These are phyloP conservation scores for Alternaria solani DNA, from an alignment of 2,329 filamentous ascomycete species.

Conservation along the genomic window DNA sequence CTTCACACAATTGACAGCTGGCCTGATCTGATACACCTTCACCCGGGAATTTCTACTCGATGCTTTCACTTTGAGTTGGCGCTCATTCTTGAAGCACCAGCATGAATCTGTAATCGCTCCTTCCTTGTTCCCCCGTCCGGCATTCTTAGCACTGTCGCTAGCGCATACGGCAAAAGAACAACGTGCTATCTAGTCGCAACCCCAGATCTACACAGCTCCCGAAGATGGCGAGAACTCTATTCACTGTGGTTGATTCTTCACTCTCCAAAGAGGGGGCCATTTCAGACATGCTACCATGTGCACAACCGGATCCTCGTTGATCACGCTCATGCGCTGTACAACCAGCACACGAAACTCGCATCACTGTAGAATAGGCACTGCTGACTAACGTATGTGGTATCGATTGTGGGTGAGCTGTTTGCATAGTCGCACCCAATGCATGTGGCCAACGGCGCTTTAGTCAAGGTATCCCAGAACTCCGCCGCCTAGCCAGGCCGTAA, in stretches of 20 bases:
- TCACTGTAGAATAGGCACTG: not conserved
- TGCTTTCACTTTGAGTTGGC: not conserved
- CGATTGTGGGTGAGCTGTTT: slow-evolving; percentile 20
- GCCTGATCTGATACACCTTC: slow-evolving; percentile 18
- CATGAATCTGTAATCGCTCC: not conserved
- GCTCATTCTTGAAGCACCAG: not conserved
- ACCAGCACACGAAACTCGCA: not conserved
- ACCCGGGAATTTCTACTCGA: not conserved
- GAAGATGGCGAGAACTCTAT: not conserved
- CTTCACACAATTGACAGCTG: slow-evolving; percentile 31
- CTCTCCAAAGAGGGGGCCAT: not conserved
- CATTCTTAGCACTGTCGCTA: not conserved
- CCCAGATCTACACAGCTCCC: not conserved
- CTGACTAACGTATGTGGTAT: slow-evolving; percentile 30
- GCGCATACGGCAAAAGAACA: slow-evolving; percentile 2
- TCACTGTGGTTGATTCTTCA: no score
- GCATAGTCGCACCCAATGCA: slow-evolving; percentile 27
- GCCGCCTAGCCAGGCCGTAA: slow-evolving; percentile 26
- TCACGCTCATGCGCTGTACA: not conserved
- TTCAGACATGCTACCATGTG: not conserved
- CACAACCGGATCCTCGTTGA: not conserved
- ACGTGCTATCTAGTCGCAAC: slow-evolving; percentile 1
- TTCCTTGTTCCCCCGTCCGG: slow-evolving; percentile 1
- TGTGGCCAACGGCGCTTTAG: slow-evolving; percentile 23
- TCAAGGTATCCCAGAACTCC: slow-evolving; percentile 25